Percentiles rank a stretch among this genome's conserved stretches.
Conservation (phyloP, 768 basidiomycete species). For the Neoboletus magnificus region DNA sequence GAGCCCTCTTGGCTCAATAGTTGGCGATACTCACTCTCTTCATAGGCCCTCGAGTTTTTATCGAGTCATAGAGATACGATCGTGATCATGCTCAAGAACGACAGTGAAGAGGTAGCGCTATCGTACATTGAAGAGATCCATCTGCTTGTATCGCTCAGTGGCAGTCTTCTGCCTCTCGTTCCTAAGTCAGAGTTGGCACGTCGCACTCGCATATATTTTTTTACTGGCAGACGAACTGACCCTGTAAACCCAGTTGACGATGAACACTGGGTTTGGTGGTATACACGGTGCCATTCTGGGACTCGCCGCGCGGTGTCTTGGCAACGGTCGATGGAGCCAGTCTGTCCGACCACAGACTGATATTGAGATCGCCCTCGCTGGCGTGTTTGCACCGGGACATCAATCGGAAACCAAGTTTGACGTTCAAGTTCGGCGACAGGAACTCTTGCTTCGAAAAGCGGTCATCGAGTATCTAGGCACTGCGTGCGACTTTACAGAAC, state of each 20-base stretch:
- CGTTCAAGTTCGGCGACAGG: conserved; percentile 50
- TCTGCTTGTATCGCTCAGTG: conserved; percentile 70
- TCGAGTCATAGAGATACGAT: conserved; percentile 81
- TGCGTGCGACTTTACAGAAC: conserved; percentile 75
- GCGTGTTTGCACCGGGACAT: conserved; percentile 52
- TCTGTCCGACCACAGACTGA: conserved; percentile 64
- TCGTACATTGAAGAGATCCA: conserved; percentile 76
- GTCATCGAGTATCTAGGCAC: conserved; percentile 66
- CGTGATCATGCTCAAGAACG: conserved; percentile 76
- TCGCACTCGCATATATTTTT: conserved; percentile 1
- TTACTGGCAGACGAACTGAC: not conserved
- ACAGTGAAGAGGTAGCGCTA: conserved; percentile 57
- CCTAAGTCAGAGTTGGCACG: conserved; percentile 77
- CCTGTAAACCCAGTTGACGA: conserved; percentile 40
- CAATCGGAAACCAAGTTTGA: conserved; percentile 59
- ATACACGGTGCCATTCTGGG: conserved; percentile 77
- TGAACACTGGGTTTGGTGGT: conserved; percentile 78
- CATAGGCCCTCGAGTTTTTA: conserved; percentile 62
- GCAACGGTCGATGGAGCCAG: conserved; percentile 54
- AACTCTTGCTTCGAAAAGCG: conserved; percentile 56
- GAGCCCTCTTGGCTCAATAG: fast-evolving
- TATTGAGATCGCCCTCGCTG: conserved; percentile 54
- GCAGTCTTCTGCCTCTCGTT: conserved; percentile 64
- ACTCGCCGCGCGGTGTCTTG: conserved; percentile 70
- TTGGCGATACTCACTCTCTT: not conserved